A percentile compares a stretch with the other conserved stretches of the same genome.
phyloP scores from a whole-genome alignment of 2,329 filamentous ascomycete species.

The Xylariaceae sp. region DNA sequence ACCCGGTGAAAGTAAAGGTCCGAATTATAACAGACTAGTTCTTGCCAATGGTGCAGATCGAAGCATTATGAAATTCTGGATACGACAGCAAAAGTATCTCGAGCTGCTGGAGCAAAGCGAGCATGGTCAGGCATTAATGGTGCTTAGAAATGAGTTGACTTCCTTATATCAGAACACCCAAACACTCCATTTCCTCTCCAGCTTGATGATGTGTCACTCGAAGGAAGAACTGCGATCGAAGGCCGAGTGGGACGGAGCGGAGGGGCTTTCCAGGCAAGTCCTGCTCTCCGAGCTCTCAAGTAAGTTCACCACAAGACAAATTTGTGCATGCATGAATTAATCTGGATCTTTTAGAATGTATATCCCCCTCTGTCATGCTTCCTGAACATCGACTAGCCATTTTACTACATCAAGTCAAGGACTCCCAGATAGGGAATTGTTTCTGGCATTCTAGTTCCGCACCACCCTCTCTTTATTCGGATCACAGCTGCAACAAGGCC shows the following conservation, averaged over 20 bases:
- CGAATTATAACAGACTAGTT: constrained; percentile 56
- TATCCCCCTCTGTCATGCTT: constrained; percentile 95
- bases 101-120: constrained; percentile 78
- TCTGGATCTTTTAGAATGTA: constrained; percentile 55
- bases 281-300: constrained; percentile 79
- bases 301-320: constrained; percentile 40
- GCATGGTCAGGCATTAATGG: constrained; percentile 65
- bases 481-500: constrained; percentile 75
- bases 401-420: constrained; percentile 77
- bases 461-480: constrained; percentile 79
- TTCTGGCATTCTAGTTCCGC: constrained; percentile 78
- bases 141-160: constrained; percentile 83
- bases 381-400: constrained; percentile 82
- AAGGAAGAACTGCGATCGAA: constrained; percentile 69
- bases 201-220: constrained; percentile 82
- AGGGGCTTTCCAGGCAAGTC: constrained; percentile 64
- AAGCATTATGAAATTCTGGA: constrained; percentile 76
- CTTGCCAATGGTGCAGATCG: constrained; percentile 70
- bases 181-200: constrained; percentile 77
- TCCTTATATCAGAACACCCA: constrained; percentile 74
- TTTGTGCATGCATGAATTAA: constrained; percentile 17
- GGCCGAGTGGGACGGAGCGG: constrained; percentile 79
- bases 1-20: constrained; percentile 30
- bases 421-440: constrained; percentile 75
- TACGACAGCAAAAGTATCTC: constrained; percentile 91